A percentile compares a stretch with the other conserved stretches of the same genome.
These are phyloP conservation scores for Rhizophagus prolifer DNA, from an alignment of 192 early-diverging fungal species.

Conservation along the genomic window DNA sequence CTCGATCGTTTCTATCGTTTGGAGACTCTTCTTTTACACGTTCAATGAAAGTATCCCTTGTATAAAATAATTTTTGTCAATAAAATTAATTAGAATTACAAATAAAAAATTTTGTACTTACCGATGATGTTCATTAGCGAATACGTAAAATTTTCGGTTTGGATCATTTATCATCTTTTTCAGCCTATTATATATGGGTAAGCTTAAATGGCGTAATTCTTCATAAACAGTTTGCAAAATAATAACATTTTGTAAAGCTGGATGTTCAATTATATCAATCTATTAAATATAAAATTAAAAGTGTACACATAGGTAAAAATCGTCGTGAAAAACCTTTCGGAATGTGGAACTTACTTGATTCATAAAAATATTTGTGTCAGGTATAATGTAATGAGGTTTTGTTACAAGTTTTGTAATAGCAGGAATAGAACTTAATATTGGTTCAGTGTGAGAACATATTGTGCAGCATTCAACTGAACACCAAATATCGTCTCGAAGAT, in stretches of 20 bases:
- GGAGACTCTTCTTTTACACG: constrained; percentile 76
- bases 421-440: constrained; percentile 50
- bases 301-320: background rate
- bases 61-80: background rate
- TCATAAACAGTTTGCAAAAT: constrained; percentile 92
- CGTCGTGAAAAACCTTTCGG: background rate
- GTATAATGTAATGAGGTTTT: constrained; percentile 75
- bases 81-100: background rate
- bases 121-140: constrained; percentile 94
- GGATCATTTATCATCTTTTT: constrained; percentile 69
- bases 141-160: constrained; percentile 84
- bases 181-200: constrained; percentile 78
- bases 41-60: constrained; percentile 84
- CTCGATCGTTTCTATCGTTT: constrained; percentile 95
- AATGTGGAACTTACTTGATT: constrained; percentile 64
- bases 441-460: constrained; percentile 44
- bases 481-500: constrained; percentile 92
- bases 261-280: constrained; percentile 94
- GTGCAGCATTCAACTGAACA: constrained; percentile 72
- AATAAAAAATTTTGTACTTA: constrained; percentile 9
- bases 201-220: constrained; percentile 82
- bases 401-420: constrained; percentile 51
- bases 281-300: constrained; percentile 30
- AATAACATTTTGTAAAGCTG: constrained; percentile 84
- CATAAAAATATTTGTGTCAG: constrained; percentile 95